These are phyloP conservation scores for Jimgerdemannia flammicorona DNA, from an alignment of 192 early-diverging fungal species.

Conservation along the genomic window DNA sequence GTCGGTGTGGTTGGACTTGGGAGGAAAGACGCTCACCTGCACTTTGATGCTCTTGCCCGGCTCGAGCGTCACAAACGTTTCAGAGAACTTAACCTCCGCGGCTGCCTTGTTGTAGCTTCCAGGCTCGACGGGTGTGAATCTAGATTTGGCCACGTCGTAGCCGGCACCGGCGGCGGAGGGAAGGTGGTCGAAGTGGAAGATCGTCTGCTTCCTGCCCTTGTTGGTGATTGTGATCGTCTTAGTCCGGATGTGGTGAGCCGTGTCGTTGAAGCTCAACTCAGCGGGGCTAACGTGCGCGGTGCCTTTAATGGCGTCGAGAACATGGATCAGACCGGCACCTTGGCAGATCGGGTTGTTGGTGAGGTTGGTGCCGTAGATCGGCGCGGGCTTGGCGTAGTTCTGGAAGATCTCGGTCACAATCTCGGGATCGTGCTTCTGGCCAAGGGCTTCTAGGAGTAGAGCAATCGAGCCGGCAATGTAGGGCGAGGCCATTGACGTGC, in stretches of 20 bases:
- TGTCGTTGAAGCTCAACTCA: slow-evolving; percentile 48
- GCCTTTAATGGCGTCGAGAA: slow-evolving; percentile 35
- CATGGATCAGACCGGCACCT: slow-evolving; percentile 53
- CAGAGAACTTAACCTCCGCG: not conserved
- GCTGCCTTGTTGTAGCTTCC: slow-evolving; percentile 2
- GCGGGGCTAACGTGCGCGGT: slow-evolving; percentile 34
- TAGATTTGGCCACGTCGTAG: slow-evolving; percentile 16
- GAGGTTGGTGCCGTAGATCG: not conserved
- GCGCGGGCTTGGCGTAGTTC: slow-evolving; percentile 25
- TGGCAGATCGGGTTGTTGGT: slow-evolving; percentile 32
- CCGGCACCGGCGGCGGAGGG: slow-evolving; percentile 30
- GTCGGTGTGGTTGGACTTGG: slow-evolving; percentile 11
- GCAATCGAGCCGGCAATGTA: slow-evolving; percentile 47
- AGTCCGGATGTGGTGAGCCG: slow-evolving; percentile 24
- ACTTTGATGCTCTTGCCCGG: slow-evolving; percentile 16
- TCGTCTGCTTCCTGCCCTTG: slow-evolving; percentile 22
- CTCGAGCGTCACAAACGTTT: slow-evolving; percentile 3
- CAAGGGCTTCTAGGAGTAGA: slow-evolving; percentile 34
- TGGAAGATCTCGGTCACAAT: slow-evolving; percentile 28
- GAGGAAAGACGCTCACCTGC: slow-evolving; percentile 9
- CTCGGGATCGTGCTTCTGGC: slow-evolving; percentile 5
- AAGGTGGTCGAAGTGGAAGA: slow-evolving; percentile 27
- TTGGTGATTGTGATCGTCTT: slow-evolving; percentile 38
- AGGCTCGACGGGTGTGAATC: slow-evolving; percentile 13
- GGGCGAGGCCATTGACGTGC: slow-evolving; percentile 63